These are phyloP conservation scores for Candida endomychidarum DNA, from an alignment of 805 yeast genomes.

Conservation along the genomic window DNA sequence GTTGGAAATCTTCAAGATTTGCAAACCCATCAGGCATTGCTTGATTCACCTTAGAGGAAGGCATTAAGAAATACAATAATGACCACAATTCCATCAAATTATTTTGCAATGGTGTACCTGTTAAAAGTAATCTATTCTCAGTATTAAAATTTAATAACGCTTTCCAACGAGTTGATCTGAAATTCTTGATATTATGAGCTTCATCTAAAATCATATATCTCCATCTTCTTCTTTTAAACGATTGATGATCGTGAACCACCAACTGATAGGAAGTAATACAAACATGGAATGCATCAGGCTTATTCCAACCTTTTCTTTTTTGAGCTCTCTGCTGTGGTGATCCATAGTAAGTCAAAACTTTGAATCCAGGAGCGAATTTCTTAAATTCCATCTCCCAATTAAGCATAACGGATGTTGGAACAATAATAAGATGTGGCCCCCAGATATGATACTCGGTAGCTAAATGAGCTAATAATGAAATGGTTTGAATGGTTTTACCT, in stretches of 20 bases:
- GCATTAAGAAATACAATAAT: constrained; percentile 90
- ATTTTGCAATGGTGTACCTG: constrained; percentile 97
- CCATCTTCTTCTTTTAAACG: constrained; percentile 92
- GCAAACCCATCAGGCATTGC: constrained; percentile 96
- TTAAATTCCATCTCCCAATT: constrained; percentile 99
- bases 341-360: constrained; percentile 93
- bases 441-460: constrained; percentile 93
- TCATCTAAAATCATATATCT: constrained; percentile 96
- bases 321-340: constrained; percentile 95
- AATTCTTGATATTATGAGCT: constrained; percentile 96
- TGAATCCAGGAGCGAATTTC: constrained; percentile 96
- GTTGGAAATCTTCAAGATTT: constrained; percentile 90
- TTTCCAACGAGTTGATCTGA: constrained; percentile 96
- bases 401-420: constrained; percentile 94
- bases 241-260: constrained; percentile 95
- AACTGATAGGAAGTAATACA: constrained; percentile 96
- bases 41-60: constrained; percentile 69
- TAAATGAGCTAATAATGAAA: constrained; percentile 76
- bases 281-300: constrained; percentile 92
- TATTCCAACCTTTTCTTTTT: constrained; percentile 97
- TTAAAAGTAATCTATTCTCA: constrained; percentile 77
- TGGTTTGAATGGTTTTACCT: constrained; percentile 96
- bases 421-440: constrained; percentile 98
- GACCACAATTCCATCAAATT: constrained; percentile 97
- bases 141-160: constrained; percentile 92